Evolutionary conservation across 805 yeast genomes (phyloP), one percentile per base, ranked within the genome.

Genomic region (Nakazawaea siamensis): DNA sequence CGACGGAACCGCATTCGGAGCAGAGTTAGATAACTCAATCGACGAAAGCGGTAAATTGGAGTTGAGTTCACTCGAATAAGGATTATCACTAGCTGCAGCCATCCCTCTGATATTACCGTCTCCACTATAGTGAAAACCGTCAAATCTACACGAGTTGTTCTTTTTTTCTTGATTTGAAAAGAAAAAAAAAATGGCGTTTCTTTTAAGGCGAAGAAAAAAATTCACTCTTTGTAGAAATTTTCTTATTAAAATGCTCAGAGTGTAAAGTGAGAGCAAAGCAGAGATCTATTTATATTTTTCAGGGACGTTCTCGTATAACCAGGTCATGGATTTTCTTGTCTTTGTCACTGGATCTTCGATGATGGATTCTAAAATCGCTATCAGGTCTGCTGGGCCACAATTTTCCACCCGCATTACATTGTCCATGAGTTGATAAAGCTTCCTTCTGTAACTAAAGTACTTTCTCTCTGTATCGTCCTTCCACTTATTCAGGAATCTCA

Each of bases 1-100:
- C 3, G 95, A 80, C 0, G 90, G 80, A 3, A 80, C 25, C 6
- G 40, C 18, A n/a, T 33, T 28, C n/a, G 36, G 33, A 4, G 40
- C 32, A 5, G 36, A 17, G 14, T 30, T 35, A 3, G 38, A 34
- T 16, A 46, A 31, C 44, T 51, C 34, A 52, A 34, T 31, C n/a
- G 34, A n/a, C 4, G 34, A 24, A 14, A 36, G 19, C 18, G 34
- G 24, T 28, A 35, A 27, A 17, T 18, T 16, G 11, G 35, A 5
- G 26, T 31, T 31, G 7, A 37, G 10, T 18, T 33, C 31, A 35
- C 45, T 38, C 27, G 50, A 53, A 46, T 49, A 64, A 14, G 69
- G 69, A 38, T 62, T 64, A 15, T 62, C 69, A 45, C 61, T 57
- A 66, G 62, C 64, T 1, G 40, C 36, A 3, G 39, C 39, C 39